phyloP scores from a whole-genome alignment of 2,329 filamentous ascomycete species.

The Dactylonectria macrodidyma region DNA sequence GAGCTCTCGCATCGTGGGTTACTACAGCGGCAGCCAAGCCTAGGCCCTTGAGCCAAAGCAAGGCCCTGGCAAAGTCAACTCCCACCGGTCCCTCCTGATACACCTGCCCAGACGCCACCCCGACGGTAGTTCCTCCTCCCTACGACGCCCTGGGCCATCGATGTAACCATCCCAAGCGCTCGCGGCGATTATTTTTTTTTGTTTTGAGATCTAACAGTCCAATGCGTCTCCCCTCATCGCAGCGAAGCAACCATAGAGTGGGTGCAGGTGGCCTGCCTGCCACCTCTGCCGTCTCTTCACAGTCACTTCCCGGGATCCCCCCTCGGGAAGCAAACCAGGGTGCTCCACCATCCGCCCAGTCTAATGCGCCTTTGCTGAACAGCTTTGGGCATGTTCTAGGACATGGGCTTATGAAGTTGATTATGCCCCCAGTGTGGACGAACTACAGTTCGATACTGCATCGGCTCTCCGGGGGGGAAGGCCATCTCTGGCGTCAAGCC shows the following conservation, averaged over 20 bases:
- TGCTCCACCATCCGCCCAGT: conserved; percentile 28
- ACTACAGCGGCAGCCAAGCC: conserved; percentile 36
- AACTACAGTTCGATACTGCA: conserved; percentile 38
- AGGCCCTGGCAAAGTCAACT: conserved; percentile 40
- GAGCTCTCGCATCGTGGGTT: conserved; percentile 33
- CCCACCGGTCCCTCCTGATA: conserved; percentile 48
- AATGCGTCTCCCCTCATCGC: conserved; percentile 41
- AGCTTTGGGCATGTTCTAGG: conserved; percentile 29
- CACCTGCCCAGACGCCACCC: conserved; percentile 46
- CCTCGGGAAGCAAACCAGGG: conserved; percentile 26
- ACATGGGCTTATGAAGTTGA: conserved; percentile 34
- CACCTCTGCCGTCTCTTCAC: conserved; percentile 33
- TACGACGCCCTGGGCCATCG: conserved; percentile 40
- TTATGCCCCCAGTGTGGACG: conserved; percentile 32
- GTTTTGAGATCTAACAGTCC: conserved; percentile 47
- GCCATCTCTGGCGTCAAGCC: conserved; percentile 39
- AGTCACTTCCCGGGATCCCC: conserved; percentile 31
- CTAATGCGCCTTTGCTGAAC: conserved; percentile 22
- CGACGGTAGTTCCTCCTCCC: conserved; percentile 44
- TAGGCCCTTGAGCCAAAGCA: conserved; percentile 31
- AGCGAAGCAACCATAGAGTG: conserved; percentile 38
- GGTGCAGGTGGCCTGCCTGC: conserved; percentile 39
- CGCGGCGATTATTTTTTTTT: conserved; percentile 44
- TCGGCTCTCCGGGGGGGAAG: conserved; percentile 33
- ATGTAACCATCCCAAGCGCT: conserved; percentile 48